Evolutionary conservation across 257 asterid species (phyloP).

Genomic region (Leptodermis oblonga): DNA sequence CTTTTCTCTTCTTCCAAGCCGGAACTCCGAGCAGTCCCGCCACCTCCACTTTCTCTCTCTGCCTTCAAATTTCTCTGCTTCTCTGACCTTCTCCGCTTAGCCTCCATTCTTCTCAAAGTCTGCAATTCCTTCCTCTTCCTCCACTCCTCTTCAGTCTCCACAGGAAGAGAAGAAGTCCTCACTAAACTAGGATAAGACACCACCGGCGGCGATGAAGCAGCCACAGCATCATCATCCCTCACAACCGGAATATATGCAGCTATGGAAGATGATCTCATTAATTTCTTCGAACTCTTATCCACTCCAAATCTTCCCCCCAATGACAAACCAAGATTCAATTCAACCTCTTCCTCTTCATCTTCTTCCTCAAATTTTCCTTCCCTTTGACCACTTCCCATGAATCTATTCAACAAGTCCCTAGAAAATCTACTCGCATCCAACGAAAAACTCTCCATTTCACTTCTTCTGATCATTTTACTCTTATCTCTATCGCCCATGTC

Average conservation of each 20-base stretch:
- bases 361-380: conserved; percentile 20
- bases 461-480: conserved; percentile 29
- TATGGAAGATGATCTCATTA: conserved; percentile 66
- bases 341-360: conserved; percentile 38
- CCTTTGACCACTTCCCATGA: conserved; percentile 42
- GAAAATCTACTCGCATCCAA: conserved; percentile 47
- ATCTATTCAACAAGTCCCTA: conserved; percentile 69
- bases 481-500: conserved; percentile 51
- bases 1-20: conserved; percentile 47
- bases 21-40: conserved; percentile 25
- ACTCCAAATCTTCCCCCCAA: conserved; percentile 93
- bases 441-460: conserved; percentile 60
- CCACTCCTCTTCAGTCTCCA: conserved; percentile 89
- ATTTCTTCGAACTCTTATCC: conserved; percentile 50
- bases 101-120: conserved; percentile 86
- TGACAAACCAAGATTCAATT: conserved; percentile 92
- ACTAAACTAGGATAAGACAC: conserved; percentile 41
- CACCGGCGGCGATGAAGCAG: conserved; percentile 30
- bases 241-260: conserved; percentile 68
- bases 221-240: conserved; percentile 48
- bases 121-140: conserved; percentile 91
- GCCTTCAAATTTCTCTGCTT: conserved; percentile 56
- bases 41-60: conserved; percentile 31
- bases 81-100: conserved; percentile 85
- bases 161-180: conserved; percentile 84